Evolutionary conservation across 495 filamentous ascomycete species (phyloP).

Genomic region (Aspergillus hancockii): DNA sequence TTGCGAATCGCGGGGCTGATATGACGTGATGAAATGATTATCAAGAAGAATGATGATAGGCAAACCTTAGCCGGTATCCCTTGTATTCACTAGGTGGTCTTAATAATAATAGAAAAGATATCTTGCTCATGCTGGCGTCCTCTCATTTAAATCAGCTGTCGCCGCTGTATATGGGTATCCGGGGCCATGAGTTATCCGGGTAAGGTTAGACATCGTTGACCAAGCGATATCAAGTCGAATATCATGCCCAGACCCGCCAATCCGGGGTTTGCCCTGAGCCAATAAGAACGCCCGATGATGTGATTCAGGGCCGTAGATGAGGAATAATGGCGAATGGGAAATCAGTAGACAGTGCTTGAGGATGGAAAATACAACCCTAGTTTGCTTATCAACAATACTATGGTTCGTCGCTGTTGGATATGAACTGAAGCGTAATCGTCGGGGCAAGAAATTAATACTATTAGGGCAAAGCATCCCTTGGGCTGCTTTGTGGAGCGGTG

Average conservation of each 20-base stretch:
- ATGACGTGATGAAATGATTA: slow-evolving; percentile 37
- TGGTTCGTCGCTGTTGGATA: too few species aligned
- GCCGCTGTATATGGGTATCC: neutral
- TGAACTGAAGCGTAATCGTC: neutral
- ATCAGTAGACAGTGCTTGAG: too few species aligned
- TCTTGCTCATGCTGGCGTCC: too few species aligned
- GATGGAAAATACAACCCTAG: too few species aligned
- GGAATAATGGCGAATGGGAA: neutral
- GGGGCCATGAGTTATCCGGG: neutral
- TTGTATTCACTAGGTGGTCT: neutral
- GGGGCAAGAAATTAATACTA: too few species aligned
- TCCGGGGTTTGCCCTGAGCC: neutral
- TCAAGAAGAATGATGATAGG: neutral
- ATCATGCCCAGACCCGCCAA: neutral
- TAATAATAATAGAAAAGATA: too few species aligned
- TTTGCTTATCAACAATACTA: too few species aligned
- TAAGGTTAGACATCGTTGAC: neutral
- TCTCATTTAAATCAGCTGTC: neutral
- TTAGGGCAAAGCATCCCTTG: neutral
- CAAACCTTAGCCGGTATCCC: neutral
- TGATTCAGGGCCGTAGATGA: slow-evolving; percentile 9
- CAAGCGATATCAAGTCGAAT: neutral
- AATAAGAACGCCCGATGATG: slow-evolving; percentile 7
- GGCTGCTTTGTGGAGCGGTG: neutral
- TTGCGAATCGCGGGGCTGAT: slow-evolving; percentile 42